Percentiles rank a stretch among this genome's conserved stretches.
phyloP scores from a whole-genome alignment of 352 stramenopile genomes.

The Phytophthora chlamydospora region DNA sequence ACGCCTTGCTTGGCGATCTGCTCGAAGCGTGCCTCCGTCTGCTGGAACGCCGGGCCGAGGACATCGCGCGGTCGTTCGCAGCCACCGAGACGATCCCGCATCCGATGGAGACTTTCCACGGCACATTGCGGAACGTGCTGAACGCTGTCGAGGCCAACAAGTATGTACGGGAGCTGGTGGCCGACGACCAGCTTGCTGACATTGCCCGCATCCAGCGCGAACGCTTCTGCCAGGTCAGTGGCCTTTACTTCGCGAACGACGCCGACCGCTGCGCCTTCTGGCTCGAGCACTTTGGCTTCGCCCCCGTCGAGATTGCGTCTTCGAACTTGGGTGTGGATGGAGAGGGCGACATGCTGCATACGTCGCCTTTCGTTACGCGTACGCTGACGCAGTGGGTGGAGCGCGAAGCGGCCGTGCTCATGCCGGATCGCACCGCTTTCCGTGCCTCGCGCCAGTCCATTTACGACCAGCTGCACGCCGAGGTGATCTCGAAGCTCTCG shows the following conservation, averaged over 20 bases:
- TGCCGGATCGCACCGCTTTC: conserved; percentile 71
- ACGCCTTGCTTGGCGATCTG: conserved; percentile 66
- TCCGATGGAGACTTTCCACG: conserved; percentile 78
- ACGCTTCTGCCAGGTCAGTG: conserved; percentile 78
- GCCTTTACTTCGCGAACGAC: conserved; percentile 66
- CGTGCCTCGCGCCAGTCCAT: conserved; percentile 65
- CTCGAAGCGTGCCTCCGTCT: conserved; percentile 60
- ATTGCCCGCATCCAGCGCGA: conserved; percentile 67
- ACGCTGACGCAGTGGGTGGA: conserved; percentile 59
- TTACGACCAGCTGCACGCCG: conserved; percentile 64
- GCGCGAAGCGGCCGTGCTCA: conserved; percentile 55
- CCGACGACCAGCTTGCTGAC: conserved; percentile 54
- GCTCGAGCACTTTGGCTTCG: conserved; percentile 71
- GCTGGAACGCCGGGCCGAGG: conserved; percentile 44
- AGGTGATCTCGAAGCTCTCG: conserved; percentile 66
- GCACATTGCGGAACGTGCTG: conserved; percentile 73
- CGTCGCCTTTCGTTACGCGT: conserved; percentile 49
- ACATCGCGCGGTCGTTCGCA: conserved; percentile 48
- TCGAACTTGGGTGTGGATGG: conserved; percentile 14
- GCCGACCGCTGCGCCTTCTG: conserved; percentile 58
- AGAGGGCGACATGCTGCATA: conserved; percentile 36
- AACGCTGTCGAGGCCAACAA: conserved; percentile 71
- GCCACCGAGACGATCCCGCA: conserved; percentile 69
- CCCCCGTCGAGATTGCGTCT: conserved; percentile 36
- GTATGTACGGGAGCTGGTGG: conserved; percentile 70